Base-by-base conservation (phyloP, 2,329 filamentous ascomycete species). In the Phialophora expanda region DNA sequence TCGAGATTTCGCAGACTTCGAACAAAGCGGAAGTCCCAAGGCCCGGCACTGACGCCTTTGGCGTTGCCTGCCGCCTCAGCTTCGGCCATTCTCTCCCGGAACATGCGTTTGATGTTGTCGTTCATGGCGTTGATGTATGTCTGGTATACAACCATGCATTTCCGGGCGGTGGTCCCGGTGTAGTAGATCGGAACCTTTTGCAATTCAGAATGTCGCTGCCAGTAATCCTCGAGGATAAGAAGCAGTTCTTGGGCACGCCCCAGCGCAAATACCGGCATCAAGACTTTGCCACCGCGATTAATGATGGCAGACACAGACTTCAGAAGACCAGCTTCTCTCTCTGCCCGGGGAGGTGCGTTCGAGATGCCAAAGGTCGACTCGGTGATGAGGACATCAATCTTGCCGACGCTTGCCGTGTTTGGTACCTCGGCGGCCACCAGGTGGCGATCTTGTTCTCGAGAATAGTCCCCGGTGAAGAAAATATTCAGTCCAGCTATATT, bases 71-170 rank as follows among this genome's bases (percentile, higher is more conserved):
- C 89, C 0, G 90, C 89, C 76, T 96, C 92, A 9, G 92, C 91
- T 76, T 96, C 92, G 3, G 92, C 92, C 87, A 97, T 96, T 56
- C 92, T 88, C 78, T 96, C 93, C 61, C 90, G 86, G 79, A 97
- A 97, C n/a, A 97, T 86, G 11, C 92, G 87, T 78, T 97, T 97
- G 82, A 99, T 98, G 74, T 97, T 98, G 75, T 98, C 94, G 76
- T 99, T 99, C 95, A 99, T 99, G 62, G 93, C 93, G 56, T 93
- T 92, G 56, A 98, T 92, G 74, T 98, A 99, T 1, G 95, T 99
- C 77, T 98, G 95, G 76, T 99, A 99, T 3, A 98, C 93, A 32
- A 97, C 87, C 95, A 99, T 99, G 80, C 95, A 99, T 78, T 97
- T 95, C 69, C 94, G 85, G 0, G 95, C 95, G 50, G 98, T 86